Base-by-base conservation (phyloP, 495 filamentous ascomycete species). In the Aspergillus asperescens region DNA sequence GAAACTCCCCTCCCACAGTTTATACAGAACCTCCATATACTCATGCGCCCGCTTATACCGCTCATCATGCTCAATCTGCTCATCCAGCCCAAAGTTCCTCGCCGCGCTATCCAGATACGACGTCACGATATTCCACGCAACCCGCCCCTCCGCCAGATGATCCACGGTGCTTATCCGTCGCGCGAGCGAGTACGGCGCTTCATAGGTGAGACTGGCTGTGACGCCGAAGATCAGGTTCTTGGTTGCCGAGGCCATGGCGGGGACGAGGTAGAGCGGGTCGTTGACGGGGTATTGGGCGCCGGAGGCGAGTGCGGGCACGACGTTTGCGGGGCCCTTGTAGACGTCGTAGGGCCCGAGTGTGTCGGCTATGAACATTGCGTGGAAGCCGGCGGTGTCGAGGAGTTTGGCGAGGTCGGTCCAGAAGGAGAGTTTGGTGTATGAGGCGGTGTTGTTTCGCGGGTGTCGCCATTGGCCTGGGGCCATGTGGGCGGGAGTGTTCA, bases 51-150 rank as follows among this genome's bases (percentile, higher is more conserved):
- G 77, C 25, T 72, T 75, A 63, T 88, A 87, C 39, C 84, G 74
- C 61, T 86, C 81, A 55, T 86, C 83, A 56, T 87, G 85, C 67
- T 79, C 64, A 20, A 73, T 57, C 65, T 86, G 82, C 23, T 81
- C 74, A n/a, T 73, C 62, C 5, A 72, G 66, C 18, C 81, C 80
- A 39, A 84, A 62, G 61, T 86, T 86, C 42, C 74, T 69, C 4
- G 84, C 84, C 3, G 83, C 82, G 13, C 77, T 81, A 59, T 86
- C 81, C 4, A 86, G 69, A 62, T 86, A 86, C 44, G 75, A 75
- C 0, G 83, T 86, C 0, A 87, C 84, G 40, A 87, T 81, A 63
- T 86, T 85, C 83, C 82, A 85, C 8, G 78, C 81, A 28, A 84
- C 54, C 16, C 82, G 76, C 6, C 83, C 84, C 42, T 80, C 77